Evolutionary conservation across 176 grass and related monocot species (phyloP), one percentile per base, ranked within the genome.

Genomic region (Ensete ventricosum): DNA sequence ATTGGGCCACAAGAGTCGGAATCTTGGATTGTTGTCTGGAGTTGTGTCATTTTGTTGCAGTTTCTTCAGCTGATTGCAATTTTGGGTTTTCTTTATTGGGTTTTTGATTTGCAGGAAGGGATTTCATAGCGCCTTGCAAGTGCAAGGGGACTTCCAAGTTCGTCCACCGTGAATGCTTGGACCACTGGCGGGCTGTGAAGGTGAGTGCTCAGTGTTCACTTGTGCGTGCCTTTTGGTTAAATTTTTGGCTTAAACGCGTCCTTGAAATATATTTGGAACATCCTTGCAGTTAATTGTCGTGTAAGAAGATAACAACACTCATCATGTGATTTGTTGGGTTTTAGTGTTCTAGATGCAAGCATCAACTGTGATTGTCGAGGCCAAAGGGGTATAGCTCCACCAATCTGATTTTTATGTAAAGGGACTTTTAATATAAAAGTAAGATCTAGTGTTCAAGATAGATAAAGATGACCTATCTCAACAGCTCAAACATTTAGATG

Each of bases 81-180:
- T 6, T 43, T 43, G 34, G 34, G 65, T 72, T 55, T 73, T 12
- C 14, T 24, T 73, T n/a, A 27, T 73, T 55, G 71, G 21, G 19
- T 4, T 68, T 68, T 34, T 76, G 72, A 50, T 43, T 85, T 84
- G 78, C 77, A 96, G 93, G 89, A 76, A 85, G 89, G 81, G 93
- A 96, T 81, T 96, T 96, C 83, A 96, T 96, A 76, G 93, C 93
- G 63, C 93, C 93, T 48, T 96, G 93, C 80, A 96, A 90, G 74
- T 96, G 93, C 90, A 96, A 96, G 87, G 93, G 93, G 55, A 90
- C 93, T 25, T 90, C 93, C 73, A 96, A 96, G 67, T 96, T 88
- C 80, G 93, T 96, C 21, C 93, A 96, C 81, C 87, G 93, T 73
- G 87, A 96, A 81, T 96, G 93, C 85, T 87, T 96, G 23, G 93